These are phyloP conservation scores for Populus tomentosa DNA, from an alignment of 441 rosid genomes.

Conservation along the genomic window DNA sequence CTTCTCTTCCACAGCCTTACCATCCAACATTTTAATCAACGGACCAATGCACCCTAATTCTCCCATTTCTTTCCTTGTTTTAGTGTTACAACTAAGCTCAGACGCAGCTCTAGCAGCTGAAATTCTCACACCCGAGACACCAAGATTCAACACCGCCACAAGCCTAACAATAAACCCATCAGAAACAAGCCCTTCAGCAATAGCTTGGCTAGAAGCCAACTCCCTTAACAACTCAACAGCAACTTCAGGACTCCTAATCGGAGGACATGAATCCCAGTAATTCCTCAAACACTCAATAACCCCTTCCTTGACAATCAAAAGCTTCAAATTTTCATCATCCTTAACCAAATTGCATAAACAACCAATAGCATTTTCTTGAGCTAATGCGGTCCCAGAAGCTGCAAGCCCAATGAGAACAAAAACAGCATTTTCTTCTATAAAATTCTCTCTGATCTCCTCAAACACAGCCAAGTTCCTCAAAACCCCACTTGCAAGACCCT, in stretches of 20 bases:
- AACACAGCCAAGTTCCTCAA: slow-evolving; percentile 62
- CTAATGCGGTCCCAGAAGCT: slow-evolving; percentile 63
- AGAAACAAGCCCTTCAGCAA: slow-evolving; percentile 5
- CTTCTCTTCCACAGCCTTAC: slow-evolving; percentile 76
- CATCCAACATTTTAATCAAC: slow-evolving; percentile 75
- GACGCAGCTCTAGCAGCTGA: slow-evolving; percentile 67
- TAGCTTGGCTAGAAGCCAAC: not conserved
- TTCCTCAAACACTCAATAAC: slow-evolving; percentile 64
- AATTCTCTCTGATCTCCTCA: slow-evolving; percentile 57
- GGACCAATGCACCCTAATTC: slow-evolving; percentile 51
- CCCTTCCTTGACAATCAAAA: slow-evolving; percentile 57
- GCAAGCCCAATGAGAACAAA: slow-evolving; percentile 51
- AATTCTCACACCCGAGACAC: slow-evolving; percentile 59
- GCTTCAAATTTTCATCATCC: slow-evolving; percentile 54
- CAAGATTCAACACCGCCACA: slow-evolving; percentile 39
- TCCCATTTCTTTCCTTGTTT: slow-evolving; percentile 64
- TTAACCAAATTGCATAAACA: slow-evolving; percentile 68
- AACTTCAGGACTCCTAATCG: slow-evolving; percentile 50
- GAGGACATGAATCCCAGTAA: slow-evolving; percentile 72
- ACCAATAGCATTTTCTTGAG: slow-evolving; percentile 71
- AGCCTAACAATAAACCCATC: slow-evolving; percentile 49
- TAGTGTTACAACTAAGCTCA: slow-evolving; percentile 47
- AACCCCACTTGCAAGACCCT: slow-evolving; percentile 81
- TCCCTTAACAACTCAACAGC: slow-evolving; percentile 42
- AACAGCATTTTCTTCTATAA: slow-evolving; percentile 65